phyloP scores from a whole-genome alignment of 2,329 filamentous ascomycete species.

The Biscogniauxia marginata region DNA sequence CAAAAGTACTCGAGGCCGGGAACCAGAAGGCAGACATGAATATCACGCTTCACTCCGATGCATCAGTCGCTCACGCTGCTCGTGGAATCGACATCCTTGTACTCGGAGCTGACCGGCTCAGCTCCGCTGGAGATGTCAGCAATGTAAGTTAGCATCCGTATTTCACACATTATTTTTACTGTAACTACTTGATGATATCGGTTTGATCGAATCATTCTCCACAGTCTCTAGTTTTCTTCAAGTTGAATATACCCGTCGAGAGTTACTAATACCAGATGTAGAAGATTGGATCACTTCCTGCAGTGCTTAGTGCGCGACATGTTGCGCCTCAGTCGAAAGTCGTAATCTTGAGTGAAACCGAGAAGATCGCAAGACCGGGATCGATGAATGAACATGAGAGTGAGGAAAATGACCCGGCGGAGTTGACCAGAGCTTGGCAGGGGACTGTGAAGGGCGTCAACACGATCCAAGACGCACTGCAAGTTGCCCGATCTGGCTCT shows the following conservation, averaged over 20 bases:
- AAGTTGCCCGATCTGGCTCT: background rate
- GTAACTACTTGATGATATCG: too few relatives aligned
- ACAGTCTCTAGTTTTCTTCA: background rate
- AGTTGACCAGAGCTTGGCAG: conserved; percentile 51
- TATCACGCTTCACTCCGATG: conserved; percentile 58
- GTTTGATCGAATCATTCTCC: too few relatives aligned
- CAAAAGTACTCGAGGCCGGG: conserved; percentile 31
- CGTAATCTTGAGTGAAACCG: conserved; percentile 56
- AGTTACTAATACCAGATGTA: conserved; percentile 9
- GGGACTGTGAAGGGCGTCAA: conserved; percentile 22
- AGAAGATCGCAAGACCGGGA: conserved; percentile 56
- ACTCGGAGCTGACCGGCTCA: conserved; percentile 64
- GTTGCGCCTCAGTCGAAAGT: conserved; percentile 46
- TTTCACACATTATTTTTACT: too few relatives aligned
- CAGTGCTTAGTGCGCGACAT: conserved; percentile 53
- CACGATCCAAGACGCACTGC: conserved; percentile 12
- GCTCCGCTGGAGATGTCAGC: conserved; percentile 55
- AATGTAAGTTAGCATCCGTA: conserved; percentile 40
- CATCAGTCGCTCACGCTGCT: conserved; percentile 55
- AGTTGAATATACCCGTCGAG: background rate
- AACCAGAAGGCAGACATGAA: conserved; percentile 14
- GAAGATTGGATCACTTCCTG: conserved; percentile 63
- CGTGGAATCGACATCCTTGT: conserved; percentile 55
- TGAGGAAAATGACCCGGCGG: conserved; percentile 51
- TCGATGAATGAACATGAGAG: conserved; percentile 42